Conservation (phyloP, 345 rosid genomes). For the Euphorbia peplus region DNA sequence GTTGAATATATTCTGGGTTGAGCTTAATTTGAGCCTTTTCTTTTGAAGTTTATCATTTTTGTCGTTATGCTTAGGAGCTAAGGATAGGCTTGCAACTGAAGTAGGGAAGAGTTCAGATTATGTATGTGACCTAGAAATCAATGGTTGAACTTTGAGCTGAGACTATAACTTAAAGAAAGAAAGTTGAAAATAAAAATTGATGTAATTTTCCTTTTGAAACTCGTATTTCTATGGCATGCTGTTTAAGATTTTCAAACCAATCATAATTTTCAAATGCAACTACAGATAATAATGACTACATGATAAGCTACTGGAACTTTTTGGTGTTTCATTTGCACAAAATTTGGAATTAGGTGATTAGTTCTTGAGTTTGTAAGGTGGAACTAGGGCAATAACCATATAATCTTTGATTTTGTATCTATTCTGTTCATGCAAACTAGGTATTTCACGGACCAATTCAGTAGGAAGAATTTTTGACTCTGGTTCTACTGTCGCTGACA, state of each 20-base stretch:
- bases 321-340: background rate
- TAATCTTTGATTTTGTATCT: constrained; percentile 7
- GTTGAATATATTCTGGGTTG: background rate
- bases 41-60: constrained; percentile 3
- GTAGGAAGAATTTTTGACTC: constrained; percentile 70
- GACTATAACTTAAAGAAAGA: background rate
- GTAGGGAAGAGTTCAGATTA: background rate
- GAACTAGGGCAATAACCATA: background rate
- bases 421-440: constrained; percentile 33
- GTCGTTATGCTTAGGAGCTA: background rate
- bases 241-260: background rate
- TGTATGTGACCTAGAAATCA: background rate
- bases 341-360: background rate
- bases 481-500: constrained; percentile 56
- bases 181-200: background rate
- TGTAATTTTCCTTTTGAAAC: background rate
- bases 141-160: background rate
- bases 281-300: background rate
- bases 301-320: background rate
- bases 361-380: background rate
- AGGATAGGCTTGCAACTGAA: background rate
- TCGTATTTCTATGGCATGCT: background rate
- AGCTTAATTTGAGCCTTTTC: background rate
- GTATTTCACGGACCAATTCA: constrained; percentile 78
- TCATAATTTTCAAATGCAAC: background rate